Percentiles rank a stretch among this genome's conserved stretches.
These are phyloP conservation scores for Dalbergia cultrata DNA, from an alignment of 306 rosid genomes.

Conservation along the genomic window DNA sequence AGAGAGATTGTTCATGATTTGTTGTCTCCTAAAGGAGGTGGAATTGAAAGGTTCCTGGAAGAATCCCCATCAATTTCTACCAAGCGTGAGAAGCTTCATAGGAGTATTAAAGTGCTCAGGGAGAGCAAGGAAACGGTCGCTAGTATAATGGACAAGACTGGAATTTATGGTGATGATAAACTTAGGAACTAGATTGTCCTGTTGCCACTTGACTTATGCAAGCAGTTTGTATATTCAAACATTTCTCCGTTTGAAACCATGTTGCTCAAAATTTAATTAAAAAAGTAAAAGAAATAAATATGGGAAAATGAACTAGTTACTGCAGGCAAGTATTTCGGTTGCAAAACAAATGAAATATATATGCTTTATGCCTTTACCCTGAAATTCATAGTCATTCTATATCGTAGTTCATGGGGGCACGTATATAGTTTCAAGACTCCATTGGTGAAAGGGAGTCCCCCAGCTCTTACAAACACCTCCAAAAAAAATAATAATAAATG, in stretches of 20 bases:
- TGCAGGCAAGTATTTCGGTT: too few relatives aligned
- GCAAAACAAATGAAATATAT: too few relatives aligned
- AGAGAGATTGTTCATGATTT: slow-evolving; percentile 50
- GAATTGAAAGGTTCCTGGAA: slow-evolving; percentile 60
- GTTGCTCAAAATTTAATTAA: neutral
- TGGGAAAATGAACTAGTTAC: too few relatives aligned
- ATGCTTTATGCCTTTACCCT: neutral
- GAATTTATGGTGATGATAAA: slow-evolving; percentile 5
- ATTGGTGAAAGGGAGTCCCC: neutral
- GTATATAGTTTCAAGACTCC: too few relatives aligned
- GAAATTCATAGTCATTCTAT: neutral
- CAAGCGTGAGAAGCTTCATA: slow-evolving; percentile 49
- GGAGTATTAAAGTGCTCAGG: slow-evolving; percentile 45
- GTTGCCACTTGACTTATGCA: too few relatives aligned
- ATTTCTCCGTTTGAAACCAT: too few relatives aligned
- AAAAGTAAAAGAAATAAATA: too few relatives aligned
- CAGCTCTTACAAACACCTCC: neutral
- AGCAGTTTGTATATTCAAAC: too few relatives aligned
- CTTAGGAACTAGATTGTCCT: too few relatives aligned
- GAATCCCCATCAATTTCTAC: slow-evolving; percentile 55
- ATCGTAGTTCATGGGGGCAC: too few relatives aligned
- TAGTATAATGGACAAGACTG: slow-evolving; percentile 50
- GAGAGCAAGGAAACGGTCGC: slow-evolving; percentile 52
- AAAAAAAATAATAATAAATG: too few relatives aligned
- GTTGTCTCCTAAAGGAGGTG: slow-evolving; percentile 37